These are phyloP conservation scores for Ceratocystis cubensis DNA, from an alignment of 2,329 filamentous ascomycete species.

Conservation along the genomic window DNA sequence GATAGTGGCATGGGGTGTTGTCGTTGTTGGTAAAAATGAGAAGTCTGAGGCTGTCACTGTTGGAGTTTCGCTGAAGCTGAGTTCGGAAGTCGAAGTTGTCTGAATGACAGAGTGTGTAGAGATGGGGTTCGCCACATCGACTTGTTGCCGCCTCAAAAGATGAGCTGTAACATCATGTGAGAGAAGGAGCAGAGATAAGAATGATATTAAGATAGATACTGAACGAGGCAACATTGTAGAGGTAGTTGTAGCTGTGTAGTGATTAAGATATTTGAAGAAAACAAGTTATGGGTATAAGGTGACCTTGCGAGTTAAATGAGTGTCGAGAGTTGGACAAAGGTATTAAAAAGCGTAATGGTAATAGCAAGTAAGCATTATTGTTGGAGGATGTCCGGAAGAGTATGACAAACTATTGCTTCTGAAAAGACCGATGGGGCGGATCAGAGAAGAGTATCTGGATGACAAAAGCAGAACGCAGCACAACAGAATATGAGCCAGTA, in stretches of 20 bases:
- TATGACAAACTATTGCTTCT: slow-evolving; percentile 6
- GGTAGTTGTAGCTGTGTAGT: neutral
- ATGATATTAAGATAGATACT: slow-evolving; percentile 14
- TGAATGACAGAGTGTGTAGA: neutral
- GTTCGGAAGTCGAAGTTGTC: neutral
- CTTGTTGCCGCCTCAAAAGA: slow-evolving; percentile 29
- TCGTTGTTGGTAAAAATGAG: neutral
- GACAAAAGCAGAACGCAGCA: neutral
- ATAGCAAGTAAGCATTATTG: neutral
- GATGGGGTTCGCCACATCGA: neutral
- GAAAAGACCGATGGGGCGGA: neutral
- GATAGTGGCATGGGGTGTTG: neutral
- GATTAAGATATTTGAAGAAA: neutral
- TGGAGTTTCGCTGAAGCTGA: neutral
- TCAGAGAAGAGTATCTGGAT: neutral
- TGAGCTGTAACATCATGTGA: slow-evolving; percentile 31
- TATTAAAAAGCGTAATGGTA: neutral
- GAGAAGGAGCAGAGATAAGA: slow-evolving; percentile 32
- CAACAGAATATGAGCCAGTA: neutral
- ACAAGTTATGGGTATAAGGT: neutral
- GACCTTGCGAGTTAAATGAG: neutral
- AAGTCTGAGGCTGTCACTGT: neutral
- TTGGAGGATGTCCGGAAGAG: neutral
- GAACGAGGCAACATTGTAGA: slow-evolving; percentile 13
- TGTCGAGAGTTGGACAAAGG: slow-evolving; percentile 3